Evolutionary conservation across 2,329 filamentous ascomycete species (phyloP).

Genomic region (Diaporthe ampelina): DNA sequence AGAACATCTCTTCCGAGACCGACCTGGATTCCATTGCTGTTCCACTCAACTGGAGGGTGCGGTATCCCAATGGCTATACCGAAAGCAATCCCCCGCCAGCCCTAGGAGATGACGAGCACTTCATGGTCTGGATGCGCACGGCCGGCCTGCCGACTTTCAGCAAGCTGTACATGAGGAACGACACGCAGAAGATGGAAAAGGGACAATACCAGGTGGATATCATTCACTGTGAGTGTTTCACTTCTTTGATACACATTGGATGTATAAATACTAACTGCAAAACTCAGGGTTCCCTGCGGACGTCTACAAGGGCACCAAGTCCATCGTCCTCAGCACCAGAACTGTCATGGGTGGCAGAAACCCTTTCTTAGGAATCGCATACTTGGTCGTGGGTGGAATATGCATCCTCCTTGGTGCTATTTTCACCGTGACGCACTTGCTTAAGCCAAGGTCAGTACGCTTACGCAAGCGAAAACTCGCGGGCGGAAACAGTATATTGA

Average conservation of each 20-base stretch:
- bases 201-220: constrained; percentile 86
- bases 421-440: constrained; percentile 91
- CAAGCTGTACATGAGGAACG: constrained; percentile 90
- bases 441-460: constrained; percentile 83
- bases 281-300: constrained; percentile 82
- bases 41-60: constrained; percentile 85
- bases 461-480: background rate
- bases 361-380: constrained; percentile 95
- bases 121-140: constrained; percentile 99
- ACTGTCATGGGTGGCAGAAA: constrained; percentile 97
- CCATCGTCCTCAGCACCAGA: constrained; percentile 87
- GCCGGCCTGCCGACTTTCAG: constrained; percentile 94
- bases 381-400: constrained; percentile 92
- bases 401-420: constrained; percentile 90
- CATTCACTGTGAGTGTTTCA: constrained; percentile 75
- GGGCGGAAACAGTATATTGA: background rate
- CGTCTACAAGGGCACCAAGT: constrained; percentile 88
- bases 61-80: constrained; percentile 80
- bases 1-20: constrained; percentile 71
- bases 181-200: constrained; percentile 73
- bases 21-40: constrained; percentile 76
- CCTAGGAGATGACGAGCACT: constrained; percentile 81
- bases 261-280: constrained; percentile 37
- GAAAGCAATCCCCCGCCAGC: constrained; percentile 76
- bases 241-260: constrained; percentile 26